These are phyloP conservation scores for Suaeda aralocaspica DNA, from an alignment of 148 eudicot species.

Conservation along the genomic window DNA sequence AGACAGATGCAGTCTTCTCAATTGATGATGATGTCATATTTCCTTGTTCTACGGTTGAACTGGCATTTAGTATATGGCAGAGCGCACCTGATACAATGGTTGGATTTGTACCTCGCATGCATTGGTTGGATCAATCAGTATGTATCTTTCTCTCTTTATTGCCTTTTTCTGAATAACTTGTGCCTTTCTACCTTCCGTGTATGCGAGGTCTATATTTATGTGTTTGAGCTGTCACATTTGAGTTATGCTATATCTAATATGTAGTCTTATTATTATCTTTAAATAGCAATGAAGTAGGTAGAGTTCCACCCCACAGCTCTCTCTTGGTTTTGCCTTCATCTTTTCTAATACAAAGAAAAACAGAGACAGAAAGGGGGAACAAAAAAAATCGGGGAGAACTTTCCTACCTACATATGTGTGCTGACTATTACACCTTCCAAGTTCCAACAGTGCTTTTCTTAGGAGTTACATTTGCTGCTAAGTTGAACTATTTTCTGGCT, in stretches of 20 bases:
- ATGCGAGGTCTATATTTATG: not conserved
- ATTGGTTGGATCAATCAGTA: constrained; percentile 73
- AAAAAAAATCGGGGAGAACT: not conserved
- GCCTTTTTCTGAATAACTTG: not conserved
- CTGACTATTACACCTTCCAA: not conserved
- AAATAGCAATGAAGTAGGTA: no score
- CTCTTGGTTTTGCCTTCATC: not conserved
- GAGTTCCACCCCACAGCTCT: no score
- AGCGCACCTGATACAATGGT: constrained; percentile 88
- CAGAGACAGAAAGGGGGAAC: no score
- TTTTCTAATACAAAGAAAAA: no score
- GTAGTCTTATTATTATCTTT: not conserved
- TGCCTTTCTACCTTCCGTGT: not conserved
- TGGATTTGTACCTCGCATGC: constrained; percentile 89
- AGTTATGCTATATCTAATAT: not conserved
- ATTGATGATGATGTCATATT: constrained; percentile 87
- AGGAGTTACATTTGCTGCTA: not conserved
- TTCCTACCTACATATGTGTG: not conserved
- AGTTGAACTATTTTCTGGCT: not conserved
- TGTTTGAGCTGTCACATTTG: not conserved
- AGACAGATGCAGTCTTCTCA: constrained; percentile 73
- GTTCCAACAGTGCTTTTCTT: not conserved
- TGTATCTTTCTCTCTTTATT: constrained; percentile 15
- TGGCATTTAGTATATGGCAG: constrained; percentile 73
- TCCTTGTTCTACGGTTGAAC: constrained; percentile 74